These are phyloP conservation scores for Cornus suecica DNA, from an alignment of 148 eudicot species.

Conservation along the genomic window DNA sequence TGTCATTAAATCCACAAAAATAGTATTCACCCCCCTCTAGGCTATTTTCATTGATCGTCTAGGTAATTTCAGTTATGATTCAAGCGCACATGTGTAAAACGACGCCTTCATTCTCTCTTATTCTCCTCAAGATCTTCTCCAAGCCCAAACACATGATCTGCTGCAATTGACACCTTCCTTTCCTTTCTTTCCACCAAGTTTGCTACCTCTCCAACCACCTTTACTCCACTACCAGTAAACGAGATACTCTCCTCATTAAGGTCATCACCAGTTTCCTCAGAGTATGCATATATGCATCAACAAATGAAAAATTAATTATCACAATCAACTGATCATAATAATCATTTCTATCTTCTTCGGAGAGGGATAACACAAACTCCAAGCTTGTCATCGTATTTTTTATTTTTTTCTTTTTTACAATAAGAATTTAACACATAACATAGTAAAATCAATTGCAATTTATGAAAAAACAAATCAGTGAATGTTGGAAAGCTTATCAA, in stretches of 20 bases:
- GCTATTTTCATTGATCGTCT: no score
- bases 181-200: conserved; percentile 64
- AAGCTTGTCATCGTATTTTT: background rate
- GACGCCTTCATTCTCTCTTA: conserved; percentile 50
- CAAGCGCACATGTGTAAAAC: background rate
- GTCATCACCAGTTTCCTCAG: conserved; percentile 74
- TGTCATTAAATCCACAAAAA: no score
- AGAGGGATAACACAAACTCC: background rate
- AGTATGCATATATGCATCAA: conserved; percentile 65
- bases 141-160: conserved; percentile 63
- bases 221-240: conserved; percentile 50
- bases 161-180: conserved; percentile 44
- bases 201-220: conserved; percentile 55
- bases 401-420: no score
- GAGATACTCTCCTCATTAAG: conserved; percentile 75
- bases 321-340: background rate
- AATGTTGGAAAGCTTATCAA: no score
- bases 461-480: no score
- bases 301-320: background rate
- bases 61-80: no score
- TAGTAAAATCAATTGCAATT: background rate
- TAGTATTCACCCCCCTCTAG: no score
- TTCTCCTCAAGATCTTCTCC: conserved; percentile 80
- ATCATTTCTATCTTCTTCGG: background rate
- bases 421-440: no score